These are phyloP conservation scores for Staphylotrichum longicolle DNA, from an alignment of 495 filamentous ascomycete genomes.

Conservation along the genomic window DNA sequence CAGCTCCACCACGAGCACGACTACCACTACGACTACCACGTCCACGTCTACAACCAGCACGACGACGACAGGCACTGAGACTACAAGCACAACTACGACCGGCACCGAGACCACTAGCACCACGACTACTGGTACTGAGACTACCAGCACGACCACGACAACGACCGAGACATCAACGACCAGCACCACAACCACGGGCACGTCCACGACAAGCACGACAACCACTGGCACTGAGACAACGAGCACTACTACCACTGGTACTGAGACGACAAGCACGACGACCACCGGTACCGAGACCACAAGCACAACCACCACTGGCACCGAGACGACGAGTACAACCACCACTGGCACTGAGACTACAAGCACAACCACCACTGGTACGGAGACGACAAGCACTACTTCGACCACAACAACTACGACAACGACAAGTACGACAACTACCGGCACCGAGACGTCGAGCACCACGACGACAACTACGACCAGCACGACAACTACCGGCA, in stretches of 20 bases:
- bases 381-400: neutral
- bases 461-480: constrained; percentile 7
- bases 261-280: neutral
- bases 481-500: neutral
- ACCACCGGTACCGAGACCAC: neutral
- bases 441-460: neutral
- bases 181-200: neutral
- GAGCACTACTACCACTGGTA: neutral
- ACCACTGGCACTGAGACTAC: neutral
- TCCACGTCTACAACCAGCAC: neutral
- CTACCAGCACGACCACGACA: constrained; percentile 6
- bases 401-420: neutral
- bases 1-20: no score
- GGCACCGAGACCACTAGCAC: neutral
- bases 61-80: neutral
- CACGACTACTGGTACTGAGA: neutral
- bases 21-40: neutral
- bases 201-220: neutral
- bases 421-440: neutral
- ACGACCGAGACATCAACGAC: neutral
- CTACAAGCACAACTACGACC: neutral
- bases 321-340: neutral
- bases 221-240: neutral
- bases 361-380: neutral
- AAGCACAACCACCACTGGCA: neutral